phyloP scores from a whole-genome alignment of 1,284 basidiomycete genomes.

The Schizophyllum amplum region DNA sequence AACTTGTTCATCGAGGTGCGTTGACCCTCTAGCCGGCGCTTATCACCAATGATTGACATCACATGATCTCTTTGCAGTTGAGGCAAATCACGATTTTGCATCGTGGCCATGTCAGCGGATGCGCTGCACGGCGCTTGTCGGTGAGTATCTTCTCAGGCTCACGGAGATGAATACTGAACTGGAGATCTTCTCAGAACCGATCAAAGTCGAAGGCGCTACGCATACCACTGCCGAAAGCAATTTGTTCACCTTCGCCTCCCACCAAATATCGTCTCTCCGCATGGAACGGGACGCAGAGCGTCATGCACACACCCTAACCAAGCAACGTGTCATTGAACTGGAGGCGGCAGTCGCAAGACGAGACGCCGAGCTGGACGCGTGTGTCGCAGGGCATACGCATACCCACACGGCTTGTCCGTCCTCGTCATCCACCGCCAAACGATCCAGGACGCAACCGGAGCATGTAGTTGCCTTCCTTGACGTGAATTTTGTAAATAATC shows the following conservation, averaged over 20 bases:
- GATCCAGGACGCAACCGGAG: background rate
- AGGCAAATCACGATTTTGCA: background rate
- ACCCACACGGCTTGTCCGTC: background rate
- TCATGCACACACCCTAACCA: background rate
- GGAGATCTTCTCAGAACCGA: background rate
- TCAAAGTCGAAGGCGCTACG: background rate
- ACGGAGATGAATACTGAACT: background rate
- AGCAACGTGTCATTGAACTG: background rate
- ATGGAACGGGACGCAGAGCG: background rate
- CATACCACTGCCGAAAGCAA: background rate
- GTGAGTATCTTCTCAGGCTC: background rate
- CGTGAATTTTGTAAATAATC: background rate
- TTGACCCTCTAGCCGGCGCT: background rate
- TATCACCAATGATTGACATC: background rate
- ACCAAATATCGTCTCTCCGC: background rate
- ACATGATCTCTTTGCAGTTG: background rate
- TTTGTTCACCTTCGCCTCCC: background rate
- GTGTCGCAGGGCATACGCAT: background rate
- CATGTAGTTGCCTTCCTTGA: background rate
- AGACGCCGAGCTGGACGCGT: background rate
- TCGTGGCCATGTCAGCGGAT: background rate
- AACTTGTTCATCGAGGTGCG: background rate
- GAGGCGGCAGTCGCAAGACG: background rate
- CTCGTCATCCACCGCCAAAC: background rate
- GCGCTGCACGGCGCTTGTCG: background rate